Base-by-base conservation (phyloP, 2,329 filamentous ascomycete genomes). In the Cytospora chrysosperma region DNA sequence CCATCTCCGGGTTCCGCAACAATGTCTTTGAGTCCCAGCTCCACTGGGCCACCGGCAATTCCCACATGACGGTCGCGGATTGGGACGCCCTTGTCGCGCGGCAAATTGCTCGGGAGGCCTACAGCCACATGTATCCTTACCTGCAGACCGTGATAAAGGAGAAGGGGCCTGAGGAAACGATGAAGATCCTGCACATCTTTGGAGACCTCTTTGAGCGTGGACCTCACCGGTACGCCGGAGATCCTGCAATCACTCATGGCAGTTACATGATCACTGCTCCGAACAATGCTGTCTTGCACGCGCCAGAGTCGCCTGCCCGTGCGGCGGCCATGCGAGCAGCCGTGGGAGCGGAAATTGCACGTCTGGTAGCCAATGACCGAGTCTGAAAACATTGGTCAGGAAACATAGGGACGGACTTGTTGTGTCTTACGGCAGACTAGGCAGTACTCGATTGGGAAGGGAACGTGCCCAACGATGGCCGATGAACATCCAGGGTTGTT, bases 1-100 rank as follows among this genome's bases (percentile, higher is more conserved):
- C 7, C 13, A 59, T 47, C 6, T 1, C 1, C 17, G 6, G 0
- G 13, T 12, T 52, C 0, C n/a, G 1, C 1, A 1, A 1, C 17
- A 9, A 3, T 3, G 7, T 4, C 3, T 3, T 27, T 0, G 15
- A 3, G 8, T 13, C 10, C 4, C 9, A 10, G 9, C 4, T 6
- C 28, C 21, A 2, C 7, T 0, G 4, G 9, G 4, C 9, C 24
- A 1, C 8, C 17, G 49, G 9, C 4, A 6, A 52, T 9, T 7
- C 30, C 2, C 10, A 24, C 17, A 53, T 53, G 12, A 47, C 17
- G 3, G 13, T 53, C 3, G 24, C 24, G 1, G 6, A 1, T 17
- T 59, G 32, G 26, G 57, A 59, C 34, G 19, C 7, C 3, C 7
- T 47, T n/a, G 19, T 47, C 8, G 58, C 34, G 26, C 19, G 15